These are phyloP conservation scores for Fistulinella staudtii DNA, from an alignment of 1,284 basidiomycete species.

Conservation along the genomic window DNA sequence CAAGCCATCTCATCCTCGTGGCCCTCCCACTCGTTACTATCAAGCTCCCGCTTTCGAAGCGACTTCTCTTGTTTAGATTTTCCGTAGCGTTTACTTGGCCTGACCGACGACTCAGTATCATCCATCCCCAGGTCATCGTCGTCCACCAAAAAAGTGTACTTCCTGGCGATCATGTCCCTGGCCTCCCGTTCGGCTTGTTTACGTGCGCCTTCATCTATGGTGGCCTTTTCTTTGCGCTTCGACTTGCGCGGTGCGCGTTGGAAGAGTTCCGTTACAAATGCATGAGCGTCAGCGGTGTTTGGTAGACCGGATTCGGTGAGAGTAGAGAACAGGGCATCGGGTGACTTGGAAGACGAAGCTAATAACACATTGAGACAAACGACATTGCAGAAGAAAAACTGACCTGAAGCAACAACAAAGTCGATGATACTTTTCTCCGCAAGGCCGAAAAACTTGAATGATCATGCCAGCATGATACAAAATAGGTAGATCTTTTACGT, in stretches of 20 bases:
- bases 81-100: constrained; percentile 43
- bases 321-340: constrained; percentile 71
- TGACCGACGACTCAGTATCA: constrained; percentile 45
- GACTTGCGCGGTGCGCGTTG: constrained; percentile 67
- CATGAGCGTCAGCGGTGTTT: constrained; percentile 71
- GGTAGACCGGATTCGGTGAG: constrained; percentile 80
- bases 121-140: constrained; percentile 50
- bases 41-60: constrained; percentile 76
- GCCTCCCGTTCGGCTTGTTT: constrained; percentile 69
- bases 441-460: constrained; percentile 69
- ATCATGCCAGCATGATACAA: not conserved
- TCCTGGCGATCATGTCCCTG: constrained; percentile 66
- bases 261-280: constrained; percentile 79
- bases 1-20: constrained; percentile 80
- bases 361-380: constrained; percentile 9
- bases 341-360: constrained; percentile 81
- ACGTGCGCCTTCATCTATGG: constrained; percentile 45
- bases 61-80: constrained; percentile 61
- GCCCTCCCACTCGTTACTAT: constrained; percentile 78
- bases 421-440: constrained; percentile 81
- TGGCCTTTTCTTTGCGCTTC: constrained; percentile 59
- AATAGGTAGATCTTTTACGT: not conserved
- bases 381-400: constrained; percentile 19
- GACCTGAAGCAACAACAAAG: constrained; percentile 82
- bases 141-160: constrained; percentile 77